Evolutionary conservation across 2,329 filamentous ascomycete genomes (phyloP).

Genomic region (Ophiostoma ulmi): DNA sequence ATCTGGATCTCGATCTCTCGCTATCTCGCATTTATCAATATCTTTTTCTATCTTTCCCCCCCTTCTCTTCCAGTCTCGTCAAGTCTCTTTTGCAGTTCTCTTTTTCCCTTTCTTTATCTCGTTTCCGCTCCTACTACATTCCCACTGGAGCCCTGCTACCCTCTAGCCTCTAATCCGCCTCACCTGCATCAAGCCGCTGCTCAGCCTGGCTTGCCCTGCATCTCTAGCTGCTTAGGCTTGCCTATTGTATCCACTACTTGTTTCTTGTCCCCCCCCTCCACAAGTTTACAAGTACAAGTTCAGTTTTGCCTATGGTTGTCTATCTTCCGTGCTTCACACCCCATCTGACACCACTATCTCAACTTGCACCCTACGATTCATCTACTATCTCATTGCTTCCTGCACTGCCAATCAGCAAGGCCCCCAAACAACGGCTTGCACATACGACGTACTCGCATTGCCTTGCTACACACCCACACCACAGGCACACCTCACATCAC

Average conservation of each 20-base stretch:
- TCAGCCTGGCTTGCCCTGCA: slow-evolving; percentile 20
- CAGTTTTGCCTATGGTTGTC: slow-evolving; percentile 17
- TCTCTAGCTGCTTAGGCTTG: slow-evolving; percentile 11
- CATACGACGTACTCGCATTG: slow-evolving; percentile 10
- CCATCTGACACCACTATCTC: slow-evolving; percentile 20
- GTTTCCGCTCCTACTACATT: not conserved
- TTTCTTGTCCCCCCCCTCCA: slow-evolving; percentile 12
- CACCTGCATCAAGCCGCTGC: slow-evolving; percentile 16
- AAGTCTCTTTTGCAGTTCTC: not conserved
- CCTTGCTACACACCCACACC: not conserved
- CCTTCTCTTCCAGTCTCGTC: not conserved
- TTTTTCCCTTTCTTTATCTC: slow-evolving; percentile 16
- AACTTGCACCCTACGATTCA: slow-evolving; percentile 14
- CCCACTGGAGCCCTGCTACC: not conserved
- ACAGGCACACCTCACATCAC: slow-evolving; percentile 1
- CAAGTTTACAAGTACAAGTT: slow-evolving; percentile 1
- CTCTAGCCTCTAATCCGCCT: slow-evolving; percentile 18
- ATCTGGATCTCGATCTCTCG: slow-evolving; percentile 11
- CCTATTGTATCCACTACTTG: slow-evolving; percentile 1
- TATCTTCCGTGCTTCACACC: slow-evolving; percentile 22
- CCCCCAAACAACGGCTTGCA: slow-evolving; percentile 20
- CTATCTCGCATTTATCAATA: not conserved
- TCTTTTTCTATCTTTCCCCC: not conserved
- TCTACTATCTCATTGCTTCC: not conserved
- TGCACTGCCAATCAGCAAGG: slow-evolving; percentile 10